A percentile compares a stretch with the other conserved stretches of the same genome.
phyloP scores from a whole-genome alignment of 495 filamentous ascomycete genomes.

The Immersiella caudata region DNA sequence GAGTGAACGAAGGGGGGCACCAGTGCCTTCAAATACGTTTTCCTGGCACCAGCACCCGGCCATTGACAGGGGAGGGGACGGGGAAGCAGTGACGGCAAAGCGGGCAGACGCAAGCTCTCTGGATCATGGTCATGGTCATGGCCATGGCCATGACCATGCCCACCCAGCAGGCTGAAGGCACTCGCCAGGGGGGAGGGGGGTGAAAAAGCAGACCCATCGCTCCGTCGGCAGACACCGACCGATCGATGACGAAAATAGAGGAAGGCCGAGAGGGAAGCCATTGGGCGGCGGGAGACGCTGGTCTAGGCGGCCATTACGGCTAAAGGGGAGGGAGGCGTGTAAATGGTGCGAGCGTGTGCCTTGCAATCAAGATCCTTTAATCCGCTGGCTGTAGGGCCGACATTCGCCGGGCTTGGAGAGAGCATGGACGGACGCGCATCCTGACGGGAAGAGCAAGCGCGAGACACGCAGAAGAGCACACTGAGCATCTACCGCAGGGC shows the following conservation, averaged over 20 bases:
- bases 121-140: conserved; percentile 3
- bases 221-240: conserved; percentile 13
- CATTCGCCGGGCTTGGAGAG: conserved; percentile 16
- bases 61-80: neutral
- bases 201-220: conserved; percentile 15
- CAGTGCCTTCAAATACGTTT: conserved; percentile 17
- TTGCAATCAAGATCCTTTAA: conserved; percentile 30
- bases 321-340: conserved; percentile 25
- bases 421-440: conserved; percentile 7
- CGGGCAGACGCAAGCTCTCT: conserved; percentile 4
- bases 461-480: conserved; percentile 9
- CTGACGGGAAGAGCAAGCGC: conserved; percentile 11
- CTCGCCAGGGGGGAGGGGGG: conserved; percentile 11
- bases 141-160: neutral
- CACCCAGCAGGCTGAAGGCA: conserved; percentile 4
- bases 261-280: conserved; percentile 4
- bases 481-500: conserved; percentile 14
- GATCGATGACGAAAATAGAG: conserved; percentile 21
- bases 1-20: conserved; percentile 7
- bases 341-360: conserved; percentile 22
- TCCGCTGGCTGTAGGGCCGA: conserved; percentile 15
- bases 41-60: neutral
- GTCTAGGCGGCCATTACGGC: conserved; percentile 26
- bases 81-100: conserved; percentile 7
- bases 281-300: conserved; percentile 16